Evolutionary conservation across 2,329 filamentous ascomycete species (phyloP).

Genomic region (Alternaria dauci): DNA sequence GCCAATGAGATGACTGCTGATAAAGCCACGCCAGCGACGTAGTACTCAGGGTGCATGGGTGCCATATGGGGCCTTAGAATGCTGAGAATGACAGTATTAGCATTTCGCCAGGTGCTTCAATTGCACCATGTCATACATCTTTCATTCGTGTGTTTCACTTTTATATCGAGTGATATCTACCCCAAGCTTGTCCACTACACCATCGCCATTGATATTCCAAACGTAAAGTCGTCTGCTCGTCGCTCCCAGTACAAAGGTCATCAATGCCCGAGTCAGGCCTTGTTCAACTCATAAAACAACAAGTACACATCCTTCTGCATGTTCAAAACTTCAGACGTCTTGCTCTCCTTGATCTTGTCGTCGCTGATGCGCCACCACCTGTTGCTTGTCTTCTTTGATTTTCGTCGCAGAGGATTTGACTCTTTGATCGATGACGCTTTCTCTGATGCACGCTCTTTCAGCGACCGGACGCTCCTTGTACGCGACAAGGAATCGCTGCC

Average conservation of each 20-base stretch:
- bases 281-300: conserved; percentile 90
- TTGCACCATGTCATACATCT: not conserved
- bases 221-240: not conserved
- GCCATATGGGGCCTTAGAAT: not conserved
- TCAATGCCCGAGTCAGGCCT: conserved; percentile 13
- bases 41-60: not conserved
- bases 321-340: conserved; percentile 85
- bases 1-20: conserved; percentile 35
- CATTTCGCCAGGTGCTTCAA: too few species aligned
- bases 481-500: conserved; percentile 30
- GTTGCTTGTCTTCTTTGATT: conserved; percentile 67
- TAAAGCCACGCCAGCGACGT: conserved; percentile 17
- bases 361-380: conserved; percentile 99
- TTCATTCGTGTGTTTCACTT: not conserved
- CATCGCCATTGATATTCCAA: not conserved
- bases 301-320: conserved; percentile 98
- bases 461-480: conserved; percentile 38
- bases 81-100: too few species aligned
- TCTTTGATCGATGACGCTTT: conserved; percentile 57
- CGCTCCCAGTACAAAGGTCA: not conserved
- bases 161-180: conserved; percentile 5
- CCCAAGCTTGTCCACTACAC: not conserved
- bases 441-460: conserved; percentile 45
- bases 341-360: conserved; percentile 94
- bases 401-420: conserved; percentile 58